phyloP scores from a whole-genome alignment of 2,329 filamentous ascomycete genomes.

The Trichoderma semiorbis region DNA sequence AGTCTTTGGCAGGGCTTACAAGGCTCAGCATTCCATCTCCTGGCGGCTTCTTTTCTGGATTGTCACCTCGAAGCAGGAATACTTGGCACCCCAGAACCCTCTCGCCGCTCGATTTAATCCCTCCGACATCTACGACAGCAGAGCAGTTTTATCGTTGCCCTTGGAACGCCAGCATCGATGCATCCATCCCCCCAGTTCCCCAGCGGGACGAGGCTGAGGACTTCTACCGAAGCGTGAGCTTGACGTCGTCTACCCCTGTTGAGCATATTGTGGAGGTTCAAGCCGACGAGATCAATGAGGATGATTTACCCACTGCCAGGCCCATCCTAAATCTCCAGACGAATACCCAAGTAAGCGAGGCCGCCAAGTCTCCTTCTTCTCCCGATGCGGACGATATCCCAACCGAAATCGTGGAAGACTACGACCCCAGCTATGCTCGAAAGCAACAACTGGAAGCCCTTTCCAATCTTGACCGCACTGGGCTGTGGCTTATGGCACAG shows the following conservation, averaged over 20 bases:
- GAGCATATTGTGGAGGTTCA: constrained; percentile 65
- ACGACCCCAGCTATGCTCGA: constrained; percentile 70
- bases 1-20: constrained; percentile 69
- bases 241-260: constrained; percentile 45
- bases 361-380: constrained; percentile 35
- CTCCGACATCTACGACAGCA: constrained; percentile 84
- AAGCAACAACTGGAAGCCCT: constrained; percentile 69
- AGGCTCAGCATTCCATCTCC: constrained; percentile 87
- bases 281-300: constrained; percentile 45
- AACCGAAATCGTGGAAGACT: constrained; percentile 65
- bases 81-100: constrained; percentile 70
- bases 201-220: constrained; percentile 37
- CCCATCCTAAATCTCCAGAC: constrained; percentile 38
- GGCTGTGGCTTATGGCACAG: constrained; percentile 82
- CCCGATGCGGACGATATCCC: constrained; percentile 54
- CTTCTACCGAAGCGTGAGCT: constrained; percentile 38
- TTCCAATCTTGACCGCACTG: constrained; percentile 78
- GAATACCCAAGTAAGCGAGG: constrained; percentile 32
- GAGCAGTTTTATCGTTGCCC: constrained; percentile 87
- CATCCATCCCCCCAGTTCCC: constrained; percentile 36
- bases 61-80: constrained; percentile 70
- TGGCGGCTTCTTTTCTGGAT: constrained; percentile 83
- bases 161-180: constrained; percentile 57
- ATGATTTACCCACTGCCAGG: constrained; percentile 66
- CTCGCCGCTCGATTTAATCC: constrained; percentile 48